Evolutionary conservation across 306 rosid genomes (phyloP).

Genomic region (Prunus salicina): DNA sequence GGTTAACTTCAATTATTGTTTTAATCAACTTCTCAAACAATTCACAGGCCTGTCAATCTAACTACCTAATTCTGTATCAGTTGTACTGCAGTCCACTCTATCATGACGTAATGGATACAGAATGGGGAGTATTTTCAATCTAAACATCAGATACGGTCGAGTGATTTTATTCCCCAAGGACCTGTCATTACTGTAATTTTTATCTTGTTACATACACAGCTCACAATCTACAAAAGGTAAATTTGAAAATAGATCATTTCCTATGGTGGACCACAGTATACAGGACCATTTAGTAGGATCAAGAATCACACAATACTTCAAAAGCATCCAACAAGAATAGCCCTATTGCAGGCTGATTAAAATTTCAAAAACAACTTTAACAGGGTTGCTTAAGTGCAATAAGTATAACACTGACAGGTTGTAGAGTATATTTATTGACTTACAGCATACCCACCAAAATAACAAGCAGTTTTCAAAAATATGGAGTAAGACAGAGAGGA

Average conservation of each 20-base stretch:
- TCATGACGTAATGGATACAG: not conserved
- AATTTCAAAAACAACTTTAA: not conserved
- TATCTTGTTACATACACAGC: no score
- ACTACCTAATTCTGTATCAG: not conserved
- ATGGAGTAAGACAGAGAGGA: conserved; percentile 13
- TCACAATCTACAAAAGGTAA: no score
- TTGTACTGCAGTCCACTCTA: not conserved
- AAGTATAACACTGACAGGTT: not conserved
- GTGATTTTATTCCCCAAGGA: not conserved
- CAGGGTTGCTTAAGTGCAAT: not conserved
- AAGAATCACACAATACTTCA: not conserved
- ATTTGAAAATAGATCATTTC: no score
- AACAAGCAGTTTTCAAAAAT: not conserved
- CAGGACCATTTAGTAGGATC: not conserved
- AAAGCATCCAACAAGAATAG: not conserved
- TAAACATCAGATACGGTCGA: no score
- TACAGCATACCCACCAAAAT: not conserved
- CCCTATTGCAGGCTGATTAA: not conserved
- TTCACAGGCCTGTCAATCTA: not conserved
- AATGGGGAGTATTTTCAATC: not conserved
- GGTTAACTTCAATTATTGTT: not conserved
- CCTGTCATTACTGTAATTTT: not conserved
- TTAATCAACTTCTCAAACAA: not conserved
- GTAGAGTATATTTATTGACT: not conserved
- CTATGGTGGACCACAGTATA: no score